phyloP scores from a whole-genome alignment of 2,329 filamentous ascomycete genomes.

The Septoria petroselini region DNA sequence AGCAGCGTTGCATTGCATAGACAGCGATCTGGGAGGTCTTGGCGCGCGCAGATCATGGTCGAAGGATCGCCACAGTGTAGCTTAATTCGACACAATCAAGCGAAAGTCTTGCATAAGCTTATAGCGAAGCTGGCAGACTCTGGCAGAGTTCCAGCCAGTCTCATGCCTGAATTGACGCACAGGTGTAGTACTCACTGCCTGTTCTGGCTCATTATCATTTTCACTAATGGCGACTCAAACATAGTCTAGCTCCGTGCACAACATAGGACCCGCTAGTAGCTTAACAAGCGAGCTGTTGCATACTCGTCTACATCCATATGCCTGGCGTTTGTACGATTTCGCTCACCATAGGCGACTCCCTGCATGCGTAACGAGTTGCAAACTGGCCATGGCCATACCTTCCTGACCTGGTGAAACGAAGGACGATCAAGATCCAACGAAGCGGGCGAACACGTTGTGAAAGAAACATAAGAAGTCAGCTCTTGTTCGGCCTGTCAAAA shows the following conservation, averaged over 20 bases:
- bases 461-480: too few relatives aligned
- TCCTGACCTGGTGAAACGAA: neutral
- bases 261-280: too few relatives aligned
- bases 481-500: too few relatives aligned
- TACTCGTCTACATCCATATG: neutral
- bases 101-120: neutral
- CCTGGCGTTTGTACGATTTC: neutral
- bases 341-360: neutral
- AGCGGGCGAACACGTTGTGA: too few relatives aligned
- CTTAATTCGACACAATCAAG: neutral
- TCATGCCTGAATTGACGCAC: neutral
- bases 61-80: neutral
- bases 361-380: neutral
- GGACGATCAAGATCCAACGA: neutral
- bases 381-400: neutral
- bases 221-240: neutral
- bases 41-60: neutral
- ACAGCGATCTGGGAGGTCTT: neutral
- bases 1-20: neutral
- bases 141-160: neutral
- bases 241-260: neutral
- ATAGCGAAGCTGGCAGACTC: neutral
- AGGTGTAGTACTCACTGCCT: neutral
- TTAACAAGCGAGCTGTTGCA: neutral
- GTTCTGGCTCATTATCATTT: neutral